These are phyloP conservation scores for Leishmania tropica DNA, from an alignment of 208 protist species.

Conservation along the genomic window DNA sequence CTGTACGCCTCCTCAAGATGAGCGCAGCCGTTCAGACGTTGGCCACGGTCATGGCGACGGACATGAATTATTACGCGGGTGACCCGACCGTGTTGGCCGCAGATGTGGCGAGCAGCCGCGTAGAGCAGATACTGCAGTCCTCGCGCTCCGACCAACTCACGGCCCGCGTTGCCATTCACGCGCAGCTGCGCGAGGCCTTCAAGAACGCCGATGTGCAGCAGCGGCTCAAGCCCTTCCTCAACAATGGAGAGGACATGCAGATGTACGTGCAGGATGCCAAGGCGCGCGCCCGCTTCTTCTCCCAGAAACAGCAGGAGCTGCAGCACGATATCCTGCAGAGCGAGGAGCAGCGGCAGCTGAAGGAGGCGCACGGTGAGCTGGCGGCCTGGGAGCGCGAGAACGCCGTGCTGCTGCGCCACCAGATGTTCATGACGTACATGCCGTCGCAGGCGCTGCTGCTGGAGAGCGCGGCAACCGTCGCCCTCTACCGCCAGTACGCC, in stretches of 20 bases:
- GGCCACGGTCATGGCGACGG: slow-evolving; percentile 61
- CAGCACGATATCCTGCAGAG: slow-evolving; percentile 64
- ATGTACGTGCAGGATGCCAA: slow-evolving; percentile 56
- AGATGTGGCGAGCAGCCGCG: slow-evolving; percentile 48
- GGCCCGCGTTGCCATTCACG: slow-evolving; percentile 75
- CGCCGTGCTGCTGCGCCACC: slow-evolving; percentile 79
- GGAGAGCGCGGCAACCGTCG: slow-evolving; percentile 78
- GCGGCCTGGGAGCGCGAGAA: slow-evolving; percentile 81
- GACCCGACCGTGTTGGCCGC: slow-evolving; percentile 57
- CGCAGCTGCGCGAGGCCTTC: slow-evolving; percentile 78
- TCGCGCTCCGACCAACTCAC: slow-evolving; percentile 66
- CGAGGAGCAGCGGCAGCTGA: slow-evolving; percentile 62
- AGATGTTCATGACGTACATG: slow-evolving; percentile 88
- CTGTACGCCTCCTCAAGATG: slow-evolving; percentile 20
- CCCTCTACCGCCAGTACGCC: slow-evolving; percentile 87
- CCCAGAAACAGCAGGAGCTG: slow-evolving; percentile 69
- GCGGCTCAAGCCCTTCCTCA: slow-evolving; percentile 60
- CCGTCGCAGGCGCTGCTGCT: slow-evolving; percentile 76
- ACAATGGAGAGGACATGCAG: slow-evolving; percentile 51
- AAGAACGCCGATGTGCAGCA: slow-evolving; percentile 55
- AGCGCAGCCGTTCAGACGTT: slow-evolving; percentile 62
- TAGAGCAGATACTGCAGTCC: slow-evolving; percentile 53
- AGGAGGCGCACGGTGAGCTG: slow-evolving; percentile 77
- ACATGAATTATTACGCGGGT: slow-evolving; percentile 82
- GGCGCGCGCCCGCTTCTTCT: slow-evolving; percentile 78